These are phyloP conservation scores for Stephanodiscus triporus DNA, from an alignment of 108 stramenopile genomes.

Conservation along the genomic window DNA sequence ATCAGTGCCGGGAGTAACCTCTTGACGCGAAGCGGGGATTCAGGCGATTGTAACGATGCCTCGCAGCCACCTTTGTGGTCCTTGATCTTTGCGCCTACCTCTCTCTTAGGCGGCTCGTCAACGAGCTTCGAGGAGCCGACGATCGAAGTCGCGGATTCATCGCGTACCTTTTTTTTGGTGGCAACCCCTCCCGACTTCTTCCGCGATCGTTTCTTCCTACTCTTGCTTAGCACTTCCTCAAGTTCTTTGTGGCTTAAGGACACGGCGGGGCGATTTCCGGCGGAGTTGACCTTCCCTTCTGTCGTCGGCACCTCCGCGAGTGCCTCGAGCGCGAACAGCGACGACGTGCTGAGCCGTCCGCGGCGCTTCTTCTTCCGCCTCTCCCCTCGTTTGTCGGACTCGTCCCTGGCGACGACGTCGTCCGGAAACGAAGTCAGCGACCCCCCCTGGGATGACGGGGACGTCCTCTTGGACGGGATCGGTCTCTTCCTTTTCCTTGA, in stretches of 20 bases:
- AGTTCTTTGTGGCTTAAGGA: constrained; percentile 12
- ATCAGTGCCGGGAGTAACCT: constrained; percentile 6
- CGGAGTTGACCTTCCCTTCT: background rate
- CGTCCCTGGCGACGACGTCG: background rate
- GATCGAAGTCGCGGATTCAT: background rate
- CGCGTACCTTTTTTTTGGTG: background rate
- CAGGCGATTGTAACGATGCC: constrained; percentile 12
- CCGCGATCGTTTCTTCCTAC: constrained; percentile 9
- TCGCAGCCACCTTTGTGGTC: background rate
- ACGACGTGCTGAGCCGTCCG: constrained; percentile 6
- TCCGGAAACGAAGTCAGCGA: background rate
- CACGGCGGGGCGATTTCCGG: background rate
- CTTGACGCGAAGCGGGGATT: constrained; percentile 20
- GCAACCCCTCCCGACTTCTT: constrained; percentile 1
- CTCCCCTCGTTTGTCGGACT: background rate
- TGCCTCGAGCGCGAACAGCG: constrained; percentile 5
- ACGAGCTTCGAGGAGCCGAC: background rate
- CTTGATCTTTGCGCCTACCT: background rate
- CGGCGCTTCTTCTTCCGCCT: constrained; percentile 13
- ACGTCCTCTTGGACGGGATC: constrained; percentile 1
- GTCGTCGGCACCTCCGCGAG: background rate
- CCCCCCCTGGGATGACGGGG: background rate
- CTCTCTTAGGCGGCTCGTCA: background rate
- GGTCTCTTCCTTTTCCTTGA: background rate
- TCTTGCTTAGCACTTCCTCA: constrained; percentile 3